phyloP scores from a whole-genome alignment of 345 rosid genomes.

The Tarenaya hassleriana region DNA sequence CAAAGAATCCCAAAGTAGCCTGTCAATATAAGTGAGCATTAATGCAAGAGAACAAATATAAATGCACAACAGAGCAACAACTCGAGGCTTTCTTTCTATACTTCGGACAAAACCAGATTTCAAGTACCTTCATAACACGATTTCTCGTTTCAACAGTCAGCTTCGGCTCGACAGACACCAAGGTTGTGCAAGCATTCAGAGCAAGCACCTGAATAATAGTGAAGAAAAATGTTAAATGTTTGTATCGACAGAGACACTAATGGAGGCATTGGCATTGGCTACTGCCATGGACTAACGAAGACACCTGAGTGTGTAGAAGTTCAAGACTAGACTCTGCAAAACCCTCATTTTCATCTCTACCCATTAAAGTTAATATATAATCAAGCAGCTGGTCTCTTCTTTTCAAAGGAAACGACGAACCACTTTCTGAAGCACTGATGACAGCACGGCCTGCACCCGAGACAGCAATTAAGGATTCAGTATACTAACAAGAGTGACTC shows the following conservation, averaged over 20 bases:
- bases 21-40: constrained; percentile 30
- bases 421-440: constrained; percentile 86
- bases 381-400: constrained; percentile 83
- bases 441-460: constrained; percentile 76
- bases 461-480: constrained; percentile 20
- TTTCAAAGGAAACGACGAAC: constrained; percentile 83
- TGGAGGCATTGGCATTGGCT: constrained; percentile 4
- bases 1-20: constrained; percentile 97
- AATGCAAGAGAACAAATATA: constrained; percentile 8
- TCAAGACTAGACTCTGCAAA: constrained; percentile 87
- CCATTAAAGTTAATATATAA: constrained; percentile 90
- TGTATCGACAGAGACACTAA: constrained; percentile 10
- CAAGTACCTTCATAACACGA: constrained; percentile 76
- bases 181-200: constrained; percentile 88
- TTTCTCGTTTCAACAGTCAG: constrained; percentile 90
- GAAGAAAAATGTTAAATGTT: constrained; percentile 21
- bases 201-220: constrained; percentile 72
- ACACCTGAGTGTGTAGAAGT: constrained; percentile 77
- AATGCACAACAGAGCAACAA: neutral
- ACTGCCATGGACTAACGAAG: constrained; percentile 11
- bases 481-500: constrained; percentile 1
- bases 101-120: constrained; percentile 9
- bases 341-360: constrained; percentile 72
- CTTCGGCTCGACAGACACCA: constrained; percentile 96
- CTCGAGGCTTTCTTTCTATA: neutral